These are phyloP conservation scores for Aspergillus baeticus DNA, from an alignment of 495 filamentous ascomycete species.

Conservation along the genomic window DNA sequence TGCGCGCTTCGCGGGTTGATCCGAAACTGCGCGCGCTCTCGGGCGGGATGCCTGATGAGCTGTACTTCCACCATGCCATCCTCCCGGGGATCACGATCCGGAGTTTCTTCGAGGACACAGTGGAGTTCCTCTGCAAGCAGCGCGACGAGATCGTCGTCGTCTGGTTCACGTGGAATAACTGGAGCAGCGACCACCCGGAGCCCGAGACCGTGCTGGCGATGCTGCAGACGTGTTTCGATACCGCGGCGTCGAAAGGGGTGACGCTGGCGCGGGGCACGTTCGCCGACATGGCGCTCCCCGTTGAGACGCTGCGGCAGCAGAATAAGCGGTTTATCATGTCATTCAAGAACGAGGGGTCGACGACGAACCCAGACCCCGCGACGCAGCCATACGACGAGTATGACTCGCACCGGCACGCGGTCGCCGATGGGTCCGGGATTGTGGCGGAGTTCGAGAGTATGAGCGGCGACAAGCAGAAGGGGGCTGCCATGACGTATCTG, in stretches of 20 bases:
- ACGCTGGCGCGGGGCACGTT: slow-evolving; percentile 21
- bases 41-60: slow-evolving; percentile 43
- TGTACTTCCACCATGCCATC: slow-evolving; percentile 53
- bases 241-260: not conserved
- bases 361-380: too few relatives aligned
- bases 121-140: slow-evolving; percentile 43
- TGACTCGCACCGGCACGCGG: slow-evolving; percentile 43
- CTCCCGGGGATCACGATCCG: slow-evolving; percentile 55
- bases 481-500: slow-evolving; percentile 44
- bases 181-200: slow-evolving; percentile 42
- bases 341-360: not conserved
- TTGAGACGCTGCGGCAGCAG: not conserved
- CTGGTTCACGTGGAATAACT: slow-evolving; percentile 54
- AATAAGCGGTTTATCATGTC: not conserved
- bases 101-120: slow-evolving; percentile 42
- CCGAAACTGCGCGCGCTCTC: slow-evolving; percentile 14
- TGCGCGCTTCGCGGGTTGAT: slow-evolving; percentile 51
- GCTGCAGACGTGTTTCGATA: slow-evolving; percentile 31
- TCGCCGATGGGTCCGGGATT: slow-evolving; percentile 10
- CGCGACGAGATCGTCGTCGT: slow-evolving; percentile 50
- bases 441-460: slow-evolving; percentile 17
- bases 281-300: not conserved
- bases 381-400: slow-evolving; percentile 35
- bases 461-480: slow-evolving; percentile 31
- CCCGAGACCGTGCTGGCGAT: slow-evolving; percentile 43